Evolutionary conservation across 495 filamentous ascomycete species (phyloP).

Genomic region (Penicillium silybi): DNA sequence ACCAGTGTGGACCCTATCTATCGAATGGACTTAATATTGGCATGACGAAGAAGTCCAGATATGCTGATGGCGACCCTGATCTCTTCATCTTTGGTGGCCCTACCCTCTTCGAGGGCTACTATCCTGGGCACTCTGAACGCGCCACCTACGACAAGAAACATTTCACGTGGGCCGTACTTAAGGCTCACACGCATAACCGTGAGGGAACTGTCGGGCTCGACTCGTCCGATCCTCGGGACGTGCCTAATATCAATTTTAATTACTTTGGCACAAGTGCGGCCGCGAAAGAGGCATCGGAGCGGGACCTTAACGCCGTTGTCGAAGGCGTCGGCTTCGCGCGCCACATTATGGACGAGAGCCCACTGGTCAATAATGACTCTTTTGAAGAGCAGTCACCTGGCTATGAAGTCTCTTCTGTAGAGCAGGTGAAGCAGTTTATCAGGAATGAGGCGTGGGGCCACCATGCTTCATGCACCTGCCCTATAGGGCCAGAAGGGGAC

Average conservation of each 20-base stretch:
- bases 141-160: conserved; percentile 19
- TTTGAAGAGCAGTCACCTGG: conserved; percentile 42
- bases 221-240: conserved; percentile 50
- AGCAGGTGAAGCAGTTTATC: conserved; percentile 45
- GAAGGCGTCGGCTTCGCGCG: conserved; percentile 46
- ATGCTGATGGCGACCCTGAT: conserved; percentile 41
- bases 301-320: conserved; percentile 44
- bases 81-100: conserved; percentile 52
- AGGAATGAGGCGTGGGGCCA: conserved; percentile 55
- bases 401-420: conserved; percentile 30
- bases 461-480: conserved; percentile 55
- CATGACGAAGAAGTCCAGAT: conserved; percentile 40
- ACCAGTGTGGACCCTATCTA: conserved; percentile 47
- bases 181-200: conserved; percentile 50
- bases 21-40: conserved; percentile 45
- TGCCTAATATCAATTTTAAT: conserved; percentile 53
- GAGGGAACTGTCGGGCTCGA: conserved; percentile 47
- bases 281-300: conserved; percentile 19
- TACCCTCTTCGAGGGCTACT: conserved; percentile 44
- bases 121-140: conserved; percentile 24
- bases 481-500: conserved; percentile 54
- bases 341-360: too few relatives aligned
- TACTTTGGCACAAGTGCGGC: conserved; percentile 47
- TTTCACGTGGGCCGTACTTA: conserved; percentile 51
- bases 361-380: conserved; percentile 13